Evolutionary conservation across 2,329 filamentous ascomycete species (phyloP), one percentile per base, ranked within the genome.

Genomic region (Beauveria brongniartii): DNA sequence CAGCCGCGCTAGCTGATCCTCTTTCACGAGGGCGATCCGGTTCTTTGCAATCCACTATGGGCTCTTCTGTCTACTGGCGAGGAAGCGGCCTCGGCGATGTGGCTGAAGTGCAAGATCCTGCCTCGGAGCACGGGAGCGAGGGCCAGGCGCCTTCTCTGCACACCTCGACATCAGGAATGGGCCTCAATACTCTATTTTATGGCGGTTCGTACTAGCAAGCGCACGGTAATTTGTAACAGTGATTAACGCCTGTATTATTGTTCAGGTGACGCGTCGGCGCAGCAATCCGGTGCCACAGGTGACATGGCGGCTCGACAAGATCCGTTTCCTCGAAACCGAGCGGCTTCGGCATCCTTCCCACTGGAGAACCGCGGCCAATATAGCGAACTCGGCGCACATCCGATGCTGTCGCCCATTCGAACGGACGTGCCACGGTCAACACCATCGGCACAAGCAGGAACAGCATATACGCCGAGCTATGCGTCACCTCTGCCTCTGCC

Each of bases 61-160:
- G 83, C 41, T 78, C 83, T 10, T 83, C 80, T 67, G 83, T 86
- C 80, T 81, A 82, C 14, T 87, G 84, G 84, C 51, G 58, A 53
- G 58, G 51, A 7, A 24, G 58, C 43, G 44, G 51, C 2, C 58
- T 61, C 43, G 51, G 58, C n/a, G 58, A 61, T 8, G 51, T 61
- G 28, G 58, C 51, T 1, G 58, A 55, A 24, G 58, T 41, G 43
- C 51, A 54, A 24, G 44, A 55, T 26, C 30, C 43, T n/a, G 51
- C 51, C 28, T 14, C 58, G 30, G 58, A 61, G 51, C 58, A 61
- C 30, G 51, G 41, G 16, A 55, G 58, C 43, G 58, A 50, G 20
- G 51, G 30, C 16, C 58, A 54, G 14, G 28, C 41, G 5, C 58
- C 58, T 24, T 46, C 58, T 24, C 41, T 61, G 28, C 51, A 61